Evolutionary conservation across 495 filamentous ascomycete genomes (phyloP), one percentile per base, ranked within the genome.

Genomic region (Geopyxis carbonaria): DNA sequence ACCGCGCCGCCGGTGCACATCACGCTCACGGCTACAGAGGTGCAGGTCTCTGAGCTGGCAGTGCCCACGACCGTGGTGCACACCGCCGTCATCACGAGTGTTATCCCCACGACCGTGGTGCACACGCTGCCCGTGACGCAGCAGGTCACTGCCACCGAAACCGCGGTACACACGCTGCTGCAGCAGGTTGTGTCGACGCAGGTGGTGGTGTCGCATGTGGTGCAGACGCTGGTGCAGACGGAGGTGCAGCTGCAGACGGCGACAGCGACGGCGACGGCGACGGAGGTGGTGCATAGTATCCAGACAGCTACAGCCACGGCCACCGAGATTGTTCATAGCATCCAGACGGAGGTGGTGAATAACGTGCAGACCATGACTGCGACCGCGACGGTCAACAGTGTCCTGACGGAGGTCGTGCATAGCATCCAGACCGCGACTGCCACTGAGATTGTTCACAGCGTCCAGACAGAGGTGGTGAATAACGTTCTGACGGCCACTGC

Each of bases 21-120:
- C 19, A 53, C 49, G 3, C 34, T 52, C 19, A 52, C 45, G 22
- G 45, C n/a, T n/a, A n/a, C n/a, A n/a, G n/a, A n/a, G n/a, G n/a
- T n/a, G n/a, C n/a, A 53, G 29, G 29, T 31, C 9, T 6, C 29
- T n/a, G 14, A 27, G 11, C 22, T 29, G 11, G 37, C 37, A 20
- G 27, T 51, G 15, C 48, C 48, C n/a, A 50, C 38, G 22, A 51
- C 48, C 8, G 30, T 51, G 3, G 47, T 51, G 50, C 34, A 53
- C 19, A 51, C 47, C 10, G 31, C 27, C 23, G 47, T 51, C 18
- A 31, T 51, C 18, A 51, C 48, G 2, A 50, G 47, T 31, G 43
- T 50, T 33, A 38, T 50, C 4, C 48, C 48, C 9, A 51, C 32
- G 11, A 51, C 48, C 4, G 37, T 51, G 8, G 23, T 50, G 8